A percentile compares a stretch with the other conserved stretches of the same genome.
Conservation (phyloP, 306 rosid species). For the Cucurbita pepo region DNA sequence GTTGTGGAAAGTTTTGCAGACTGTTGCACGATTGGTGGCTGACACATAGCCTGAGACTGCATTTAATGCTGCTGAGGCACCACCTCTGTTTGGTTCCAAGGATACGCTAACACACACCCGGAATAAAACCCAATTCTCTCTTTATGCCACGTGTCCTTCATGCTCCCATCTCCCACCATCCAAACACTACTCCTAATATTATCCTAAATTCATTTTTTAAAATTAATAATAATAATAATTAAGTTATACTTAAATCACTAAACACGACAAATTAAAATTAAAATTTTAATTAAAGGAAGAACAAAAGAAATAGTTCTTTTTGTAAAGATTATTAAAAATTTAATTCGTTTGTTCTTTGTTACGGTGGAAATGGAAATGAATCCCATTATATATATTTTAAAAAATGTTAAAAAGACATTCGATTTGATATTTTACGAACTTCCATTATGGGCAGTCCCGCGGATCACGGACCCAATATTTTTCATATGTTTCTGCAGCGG, state of each 20-base stretch:
- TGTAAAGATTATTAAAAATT: no score
- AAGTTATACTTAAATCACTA: no score
- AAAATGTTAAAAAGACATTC: not conserved
- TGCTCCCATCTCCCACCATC: not conserved
- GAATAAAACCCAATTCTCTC: not conserved
- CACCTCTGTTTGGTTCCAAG: not conserved
- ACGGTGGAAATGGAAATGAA: no score
- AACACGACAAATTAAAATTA: no score
- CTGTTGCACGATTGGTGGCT: not conserved
- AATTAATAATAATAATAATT: no score
- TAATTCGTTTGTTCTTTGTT: no score
- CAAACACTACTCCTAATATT: not conserved
- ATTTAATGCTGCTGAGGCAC: not conserved
- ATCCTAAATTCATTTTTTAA: no score
- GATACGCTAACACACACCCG: not conserved
- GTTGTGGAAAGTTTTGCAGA: not conserved
- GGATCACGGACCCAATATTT: not conserved
- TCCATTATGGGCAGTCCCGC: constrained; percentile 4
- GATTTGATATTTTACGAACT: constrained; percentile 1
- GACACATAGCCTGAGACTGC: not conserved
- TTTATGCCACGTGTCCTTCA: not conserved
- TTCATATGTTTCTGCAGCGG: constrained; percentile 1
- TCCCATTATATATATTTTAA: no score
- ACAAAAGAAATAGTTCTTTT: no score
- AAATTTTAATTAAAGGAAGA: no score